phyloP scores from a whole-genome alignment of 1,284 basidiomycete genomes.

The Peniophora sp. region DNA sequence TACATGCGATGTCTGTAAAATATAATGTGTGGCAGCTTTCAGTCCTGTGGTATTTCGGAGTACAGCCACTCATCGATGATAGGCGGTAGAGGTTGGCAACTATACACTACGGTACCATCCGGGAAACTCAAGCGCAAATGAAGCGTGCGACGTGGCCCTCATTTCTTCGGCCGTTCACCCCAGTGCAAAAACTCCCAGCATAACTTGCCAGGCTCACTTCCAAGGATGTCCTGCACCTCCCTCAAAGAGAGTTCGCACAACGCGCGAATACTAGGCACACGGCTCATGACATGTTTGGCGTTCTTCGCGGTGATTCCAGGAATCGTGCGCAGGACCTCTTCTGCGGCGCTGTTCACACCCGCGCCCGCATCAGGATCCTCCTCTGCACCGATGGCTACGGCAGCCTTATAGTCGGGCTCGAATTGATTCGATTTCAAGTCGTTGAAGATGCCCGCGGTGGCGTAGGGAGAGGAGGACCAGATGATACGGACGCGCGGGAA shows the following conservation, averaged over 20 bases:
- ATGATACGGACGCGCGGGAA: slow-evolving; percentile 92
- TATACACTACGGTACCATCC: no score
- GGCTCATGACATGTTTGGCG: slow-evolving; percentile 77
- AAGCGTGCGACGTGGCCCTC: no score
- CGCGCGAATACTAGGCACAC: slow-evolving; percentile 69
- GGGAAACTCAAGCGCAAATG: no score
- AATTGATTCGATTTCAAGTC: slow-evolving; percentile 83
- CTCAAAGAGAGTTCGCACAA: slow-evolving; percentile 62
- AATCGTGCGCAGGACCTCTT: slow-evolving; percentile 66
- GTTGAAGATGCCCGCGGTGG: slow-evolving; percentile 86
- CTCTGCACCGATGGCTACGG: slow-evolving; percentile 76
- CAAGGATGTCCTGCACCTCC: slow-evolving; percentile 71
- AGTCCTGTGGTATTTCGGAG: no score
- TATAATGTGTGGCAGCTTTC: no score
- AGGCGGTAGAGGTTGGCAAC: no score
- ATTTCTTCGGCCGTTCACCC: slow-evolving; percentile 34
- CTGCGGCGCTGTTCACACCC: slow-evolving; percentile 65
- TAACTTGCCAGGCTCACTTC: slow-evolving; percentile 73
- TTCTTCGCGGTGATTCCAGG: slow-evolving; percentile 85
- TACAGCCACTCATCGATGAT: no score
- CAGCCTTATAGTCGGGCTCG: slow-evolving; percentile 76
- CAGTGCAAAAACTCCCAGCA: slow-evolving; percentile 80
- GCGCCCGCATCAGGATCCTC: slow-evolving; percentile 57
- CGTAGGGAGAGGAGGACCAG: slow-evolving; percentile 95
- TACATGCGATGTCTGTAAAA: no score